A percentile compares a stretch with the other conserved stretches of the same genome.
Conservation (phyloP, 805 yeast genomes). For the Torulaspora gathmanii region DNA sequence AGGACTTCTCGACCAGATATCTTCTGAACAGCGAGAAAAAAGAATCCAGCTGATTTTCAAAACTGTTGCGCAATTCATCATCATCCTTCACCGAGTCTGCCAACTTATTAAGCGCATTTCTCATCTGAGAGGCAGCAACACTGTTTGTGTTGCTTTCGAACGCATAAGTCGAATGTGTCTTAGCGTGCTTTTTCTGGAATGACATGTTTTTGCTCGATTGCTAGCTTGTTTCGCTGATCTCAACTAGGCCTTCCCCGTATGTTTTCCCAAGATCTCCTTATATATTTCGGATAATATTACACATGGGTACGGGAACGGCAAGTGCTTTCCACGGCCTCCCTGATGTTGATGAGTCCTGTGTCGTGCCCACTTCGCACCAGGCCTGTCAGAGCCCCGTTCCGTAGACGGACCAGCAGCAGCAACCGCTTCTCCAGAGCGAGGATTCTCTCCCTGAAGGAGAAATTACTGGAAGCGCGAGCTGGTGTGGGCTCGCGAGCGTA, state of each 20-base stretch:
- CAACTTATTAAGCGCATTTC: conserved; percentile 86
- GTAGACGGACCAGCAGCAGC: not conserved
- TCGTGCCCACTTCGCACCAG: not conserved
- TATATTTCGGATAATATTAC: not conserved
- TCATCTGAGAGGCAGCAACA: conserved; percentile 96
- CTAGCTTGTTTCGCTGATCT: too few relatives aligned
- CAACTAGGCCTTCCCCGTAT: too few relatives aligned
- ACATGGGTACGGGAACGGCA: not conserved
- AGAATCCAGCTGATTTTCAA: conserved; percentile 90
- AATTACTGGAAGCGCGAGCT: not conserved
- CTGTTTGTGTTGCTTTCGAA: conserved; percentile 93
- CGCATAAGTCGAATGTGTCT: conserved; percentile 50
- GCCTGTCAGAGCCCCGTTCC: conserved; percentile 1
- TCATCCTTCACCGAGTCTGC: conserved; percentile 70
- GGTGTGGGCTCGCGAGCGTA: not conserved
- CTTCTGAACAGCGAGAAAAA: conserved; percentile 92
- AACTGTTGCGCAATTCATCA: conserved; percentile 46
- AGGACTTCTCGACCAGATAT: conserved; percentile 82
- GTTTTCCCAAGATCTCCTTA: conserved; percentile 1
- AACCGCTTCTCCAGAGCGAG: not conserved
- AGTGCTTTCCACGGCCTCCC: not conserved
- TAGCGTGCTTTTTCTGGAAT: conserved; percentile 37
- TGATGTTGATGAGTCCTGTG: not conserved
- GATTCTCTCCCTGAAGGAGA: conserved; percentile 1
- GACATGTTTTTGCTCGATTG: conserved; percentile 15